Evolutionary conservation across 2,329 filamentous ascomycete species (phyloP).

Genomic region (Aspergillus floridensis): DNA sequence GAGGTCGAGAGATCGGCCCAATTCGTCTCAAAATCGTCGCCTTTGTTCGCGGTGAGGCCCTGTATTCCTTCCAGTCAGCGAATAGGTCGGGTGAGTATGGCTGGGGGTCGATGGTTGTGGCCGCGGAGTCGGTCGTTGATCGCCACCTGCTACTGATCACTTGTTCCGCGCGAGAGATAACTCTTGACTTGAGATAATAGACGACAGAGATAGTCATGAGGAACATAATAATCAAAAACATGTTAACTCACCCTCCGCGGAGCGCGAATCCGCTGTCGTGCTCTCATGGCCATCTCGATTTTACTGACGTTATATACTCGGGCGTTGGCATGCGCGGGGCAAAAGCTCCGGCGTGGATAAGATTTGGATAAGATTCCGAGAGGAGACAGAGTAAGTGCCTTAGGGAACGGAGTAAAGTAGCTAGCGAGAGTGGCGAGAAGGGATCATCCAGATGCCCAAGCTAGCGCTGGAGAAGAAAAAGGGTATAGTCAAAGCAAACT

Average conservation of each 20-base stretch:
- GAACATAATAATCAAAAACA: background rate
- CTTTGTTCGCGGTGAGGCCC: constrained; percentile 56
- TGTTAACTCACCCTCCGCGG: constrained; percentile 61
- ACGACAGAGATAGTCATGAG: constrained; percentile 7
- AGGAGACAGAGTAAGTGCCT: too few relatives aligned
- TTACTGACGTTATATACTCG: background rate
- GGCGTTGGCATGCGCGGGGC: constrained; percentile 14
- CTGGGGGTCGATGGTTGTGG: too few relatives aligned
- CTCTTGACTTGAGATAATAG: constrained; percentile 4
- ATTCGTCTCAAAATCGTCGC: constrained; percentile 77
- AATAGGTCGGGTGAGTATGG: background rate
- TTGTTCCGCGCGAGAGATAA: background rate
- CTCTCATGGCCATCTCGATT: constrained; percentile 52
- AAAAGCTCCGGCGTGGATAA: background rate
- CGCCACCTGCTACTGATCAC: background rate
- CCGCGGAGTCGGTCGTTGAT: background rate
- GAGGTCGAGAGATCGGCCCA: constrained; percentile 77
- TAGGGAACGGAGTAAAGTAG: too few relatives aligned
- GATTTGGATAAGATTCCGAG: too few relatives aligned
- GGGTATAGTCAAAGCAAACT: too few relatives aligned
- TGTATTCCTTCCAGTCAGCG: constrained; percentile 27
- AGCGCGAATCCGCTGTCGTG: constrained; percentile 63
- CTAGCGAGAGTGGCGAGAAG: too few relatives aligned
- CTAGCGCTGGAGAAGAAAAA: too few relatives aligned
- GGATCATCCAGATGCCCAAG: too few relatives aligned